Evolutionary conservation across 1,284 basidiomycete species (phyloP).

Genomic region (Apiotrichum laibachii): DNA sequence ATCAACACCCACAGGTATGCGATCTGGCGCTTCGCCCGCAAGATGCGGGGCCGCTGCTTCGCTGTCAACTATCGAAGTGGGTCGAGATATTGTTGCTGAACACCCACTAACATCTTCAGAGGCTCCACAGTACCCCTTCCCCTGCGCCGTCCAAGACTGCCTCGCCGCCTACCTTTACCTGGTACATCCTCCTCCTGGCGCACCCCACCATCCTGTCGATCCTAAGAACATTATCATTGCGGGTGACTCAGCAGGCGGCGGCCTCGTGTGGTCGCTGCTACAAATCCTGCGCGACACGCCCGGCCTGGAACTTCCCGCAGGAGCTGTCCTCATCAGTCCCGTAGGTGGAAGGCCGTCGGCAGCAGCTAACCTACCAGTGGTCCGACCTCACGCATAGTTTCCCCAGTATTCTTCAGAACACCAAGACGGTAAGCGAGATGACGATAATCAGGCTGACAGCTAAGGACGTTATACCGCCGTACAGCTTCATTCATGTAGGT

Average conservation of each 20-base stretch:
- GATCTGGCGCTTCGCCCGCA: conserved; percentile 81
- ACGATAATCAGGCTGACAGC: neutral
- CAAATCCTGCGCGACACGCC: conserved; percentile 83
- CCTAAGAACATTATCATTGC: conserved; percentile 76
- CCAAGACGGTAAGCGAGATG: conserved; percentile 62
- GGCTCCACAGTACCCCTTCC: conserved; percentile 93
- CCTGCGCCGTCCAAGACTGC: conserved; percentile 85
- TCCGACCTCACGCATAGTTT: conserved; percentile 91
- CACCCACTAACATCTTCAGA: conserved; percentile 35
- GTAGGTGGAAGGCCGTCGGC: conserved; percentile 25
- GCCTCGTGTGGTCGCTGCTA: conserved; percentile 75
- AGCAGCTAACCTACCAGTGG: conserved; percentile 33
- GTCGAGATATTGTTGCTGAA: conserved; percentile 4
- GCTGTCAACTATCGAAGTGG: conserved; percentile 76
- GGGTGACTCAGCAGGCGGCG: conserved; percentile 94
- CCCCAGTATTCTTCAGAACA: conserved; percentile 77
- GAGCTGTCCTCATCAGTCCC: conserved; percentile 78
- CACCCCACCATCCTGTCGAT: conserved; percentile 72
- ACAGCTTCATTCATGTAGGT: conserved; percentile 51
- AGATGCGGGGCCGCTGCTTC: conserved; percentile 83
- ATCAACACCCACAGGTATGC: conserved; percentile 63
- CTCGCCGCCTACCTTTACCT: conserved; percentile 77
- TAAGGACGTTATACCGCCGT: conserved; percentile 66
- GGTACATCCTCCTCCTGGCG: conserved; percentile 66
- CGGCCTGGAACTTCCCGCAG: conserved; percentile 77